Evolutionary conservation across 2,329 filamentous ascomycete genomes (phyloP).

Genomic region (Harringtonia lauricola): DNA sequence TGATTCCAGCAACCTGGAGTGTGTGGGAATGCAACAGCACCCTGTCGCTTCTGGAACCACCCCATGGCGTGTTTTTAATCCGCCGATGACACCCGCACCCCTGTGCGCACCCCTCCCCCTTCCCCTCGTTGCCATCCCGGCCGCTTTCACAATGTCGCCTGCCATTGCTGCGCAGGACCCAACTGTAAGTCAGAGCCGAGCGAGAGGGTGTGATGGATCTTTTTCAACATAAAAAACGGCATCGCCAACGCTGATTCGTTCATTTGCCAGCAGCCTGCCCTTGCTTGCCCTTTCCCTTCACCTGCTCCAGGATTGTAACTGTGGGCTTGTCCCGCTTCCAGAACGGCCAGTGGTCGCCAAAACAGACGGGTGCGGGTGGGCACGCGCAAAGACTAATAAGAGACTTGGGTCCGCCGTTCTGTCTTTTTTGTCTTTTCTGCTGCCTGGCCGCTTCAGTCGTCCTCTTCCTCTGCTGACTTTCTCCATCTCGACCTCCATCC

Average conservation of each 20-base stretch:
- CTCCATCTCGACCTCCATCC: too few species aligned
- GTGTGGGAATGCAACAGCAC: too few species aligned
- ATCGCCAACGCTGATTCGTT: constrained; percentile 1
- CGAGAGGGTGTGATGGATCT: not conserved
- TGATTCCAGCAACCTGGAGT: too few species aligned
- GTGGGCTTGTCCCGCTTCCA: too few species aligned
- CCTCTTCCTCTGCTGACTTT: not conserved
- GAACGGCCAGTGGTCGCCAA: too few species aligned
- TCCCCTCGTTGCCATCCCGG: not conserved
- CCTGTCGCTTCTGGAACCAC: too few species aligned
- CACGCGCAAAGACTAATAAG: constrained; percentile 4
- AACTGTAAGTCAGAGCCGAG: not conserved
- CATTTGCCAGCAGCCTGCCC: not conserved
- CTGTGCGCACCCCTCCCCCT: not conserved
- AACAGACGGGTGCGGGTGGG: not conserved
- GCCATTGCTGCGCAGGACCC: not conserved
- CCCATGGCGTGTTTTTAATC: not conserved
- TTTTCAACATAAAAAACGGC: not conserved
- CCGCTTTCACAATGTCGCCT: not conserved
- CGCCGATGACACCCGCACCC: not conserved
- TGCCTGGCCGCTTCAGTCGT: not conserved
- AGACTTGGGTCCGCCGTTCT: constrained; percentile 4
- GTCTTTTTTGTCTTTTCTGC: not conserved
- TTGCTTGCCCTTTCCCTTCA: not conserved
- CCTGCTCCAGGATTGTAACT: too few species aligned